Base-by-base conservation (phyloP, 208 protist species). In the Wallacemonas sp. region DNA sequence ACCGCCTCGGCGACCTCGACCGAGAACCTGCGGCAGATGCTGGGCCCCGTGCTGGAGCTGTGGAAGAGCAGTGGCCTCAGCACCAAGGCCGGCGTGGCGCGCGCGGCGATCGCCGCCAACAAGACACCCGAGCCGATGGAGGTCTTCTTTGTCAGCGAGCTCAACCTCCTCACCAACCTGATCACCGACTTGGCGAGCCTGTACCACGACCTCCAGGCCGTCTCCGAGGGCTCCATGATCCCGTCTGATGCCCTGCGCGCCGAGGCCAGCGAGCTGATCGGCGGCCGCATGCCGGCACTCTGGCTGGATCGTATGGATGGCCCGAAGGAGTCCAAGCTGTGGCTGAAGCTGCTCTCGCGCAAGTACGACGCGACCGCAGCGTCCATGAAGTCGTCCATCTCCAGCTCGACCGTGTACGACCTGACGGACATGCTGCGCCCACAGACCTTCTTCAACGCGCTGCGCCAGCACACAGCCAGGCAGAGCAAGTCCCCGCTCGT, bases 361-460 rank as follows among this genome's bases (percentile, higher is more conserved):
- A 86, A 90, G 49, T 87, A 91, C 58, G 68, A 68, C 38, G 39
- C 48, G 23, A 76, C 67, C n/a, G 33, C 43, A 21, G 48, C 75
- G 0, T 29, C 52, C 29, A 29, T 70, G 56, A 87, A 74, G 76
- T 34, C 70, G 36, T 29, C 41, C n/a, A 61, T 86, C 61, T 80
- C 80, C 36, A 55, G 88, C 8, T 80, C 93, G 1, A 67, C 32
- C 14, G 64, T 49, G 14, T 85, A 98, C 65, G 77, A 94, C 62
- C 72, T 98, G 12, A 70, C 76, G 23, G 71, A 91, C 58, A 74
- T 98, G 56, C 90, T 98, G 65, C 88, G 92, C 1, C 98, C 97
- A 8, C 65, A 88, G 38, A 96, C 94, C 44, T 98, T 98, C 74
- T 86, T 99, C 60, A 98, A 98, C 70, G 95, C 97, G 3, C 74